Evolutionary conservation across 192 early-diverging fungal genomes (phyloP).

Genomic region (Irineochytrium annulatum): DNA sequence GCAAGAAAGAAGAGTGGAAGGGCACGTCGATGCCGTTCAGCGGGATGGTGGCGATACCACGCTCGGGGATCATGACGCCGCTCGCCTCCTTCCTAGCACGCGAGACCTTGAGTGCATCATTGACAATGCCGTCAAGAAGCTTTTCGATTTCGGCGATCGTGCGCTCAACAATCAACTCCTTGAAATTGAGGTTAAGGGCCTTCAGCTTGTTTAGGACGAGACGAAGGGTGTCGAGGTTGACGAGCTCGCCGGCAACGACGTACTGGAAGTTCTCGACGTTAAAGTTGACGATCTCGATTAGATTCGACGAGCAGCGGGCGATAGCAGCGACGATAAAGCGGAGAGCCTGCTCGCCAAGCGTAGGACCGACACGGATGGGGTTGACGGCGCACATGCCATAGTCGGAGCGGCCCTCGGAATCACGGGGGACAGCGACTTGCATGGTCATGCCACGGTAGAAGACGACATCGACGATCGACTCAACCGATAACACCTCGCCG

Average conservation of each 20-base stretch:
- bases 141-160: conserved; percentile 80
- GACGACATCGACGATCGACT: conserved; percentile 82
- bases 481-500: conserved; percentile 79
- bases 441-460: conserved; percentile 99
- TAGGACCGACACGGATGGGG: conserved; percentile 79
- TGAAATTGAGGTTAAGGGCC: conserved; percentile 78
- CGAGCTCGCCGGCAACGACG: conserved; percentile 83
- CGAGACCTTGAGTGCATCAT: conserved; percentile 63
- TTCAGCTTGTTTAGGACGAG: conserved; percentile 85
- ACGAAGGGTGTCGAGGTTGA: conserved; percentile 75
- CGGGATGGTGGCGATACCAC: conserved; percentile 88
- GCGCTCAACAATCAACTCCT: conserved; percentile 79
- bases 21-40: conserved; percentile 92
- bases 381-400: conserved; percentile 96
- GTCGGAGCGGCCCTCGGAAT: conserved; percentile 71
- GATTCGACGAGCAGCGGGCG: conserved; percentile 66
- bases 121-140: conserved; percentile 73
- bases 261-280: conserved; percentile 98
- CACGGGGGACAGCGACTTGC: conserved; percentile 88
- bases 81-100: conserved; percentile 56
- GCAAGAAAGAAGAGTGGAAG: conserved; percentile 93
- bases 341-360: conserved; percentile 83
- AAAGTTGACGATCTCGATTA: conserved; percentile 95
- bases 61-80: conserved; percentile 69
- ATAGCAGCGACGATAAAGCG: conserved; percentile 78